Percentiles rank a stretch among this genome's conserved stretches.
Evolutionary conservation across 345 rosid genomes (phyloP).

Genomic region (Luvunga scandens): DNA sequence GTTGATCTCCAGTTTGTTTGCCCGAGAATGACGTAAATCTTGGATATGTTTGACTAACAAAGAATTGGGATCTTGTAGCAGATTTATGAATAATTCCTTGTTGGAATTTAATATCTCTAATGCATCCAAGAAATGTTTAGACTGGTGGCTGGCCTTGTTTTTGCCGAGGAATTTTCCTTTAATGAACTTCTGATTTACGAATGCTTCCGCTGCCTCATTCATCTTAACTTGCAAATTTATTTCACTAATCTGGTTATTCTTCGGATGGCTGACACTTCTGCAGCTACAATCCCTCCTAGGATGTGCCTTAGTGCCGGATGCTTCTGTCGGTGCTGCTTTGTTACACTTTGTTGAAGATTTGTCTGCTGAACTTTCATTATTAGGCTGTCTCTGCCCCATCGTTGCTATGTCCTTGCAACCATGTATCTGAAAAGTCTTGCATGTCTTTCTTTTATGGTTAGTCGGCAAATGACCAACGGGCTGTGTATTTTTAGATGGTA

Average conservation of each 20-base stretch:
- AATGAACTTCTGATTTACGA: conserved; percentile 46
- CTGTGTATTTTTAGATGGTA: conserved; percentile 28
- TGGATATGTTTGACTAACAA: conserved; percentile 51
- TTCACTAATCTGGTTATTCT: conserved; percentile 27
- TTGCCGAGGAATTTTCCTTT: conserved; percentile 23
- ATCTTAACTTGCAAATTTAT: conserved; percentile 44
- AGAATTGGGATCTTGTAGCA: conserved; percentile 75
- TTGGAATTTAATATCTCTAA: conserved; percentile 64
- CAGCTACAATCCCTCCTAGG: conserved; percentile 19
- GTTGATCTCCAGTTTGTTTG: conserved; percentile 17
- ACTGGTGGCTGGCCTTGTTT: conserved; percentile 25
- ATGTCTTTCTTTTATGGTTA: conserved; percentile 27
- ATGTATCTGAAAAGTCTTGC: conserved; percentile 20
- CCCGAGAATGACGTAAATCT: conserved; percentile 47
- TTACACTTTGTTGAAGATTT: conserved; percentile 21
- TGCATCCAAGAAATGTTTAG: conserved; percentile 72
- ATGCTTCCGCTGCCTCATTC: conserved; percentile 56
- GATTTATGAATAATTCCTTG: conserved; percentile 60
- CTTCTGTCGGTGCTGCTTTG: conserved; percentile 14
- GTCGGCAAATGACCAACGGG: conserved; percentile 13
- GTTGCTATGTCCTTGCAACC: conserved; percentile 29
- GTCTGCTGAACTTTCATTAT: conserved; percentile 26
- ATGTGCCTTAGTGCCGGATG: conserved; percentile 15
- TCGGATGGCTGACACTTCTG: conserved; percentile 7
- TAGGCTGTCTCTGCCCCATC: conserved; percentile 18